Conservation (phyloP, 208 protist genomes). For the Crithidia brevicula region DNA sequence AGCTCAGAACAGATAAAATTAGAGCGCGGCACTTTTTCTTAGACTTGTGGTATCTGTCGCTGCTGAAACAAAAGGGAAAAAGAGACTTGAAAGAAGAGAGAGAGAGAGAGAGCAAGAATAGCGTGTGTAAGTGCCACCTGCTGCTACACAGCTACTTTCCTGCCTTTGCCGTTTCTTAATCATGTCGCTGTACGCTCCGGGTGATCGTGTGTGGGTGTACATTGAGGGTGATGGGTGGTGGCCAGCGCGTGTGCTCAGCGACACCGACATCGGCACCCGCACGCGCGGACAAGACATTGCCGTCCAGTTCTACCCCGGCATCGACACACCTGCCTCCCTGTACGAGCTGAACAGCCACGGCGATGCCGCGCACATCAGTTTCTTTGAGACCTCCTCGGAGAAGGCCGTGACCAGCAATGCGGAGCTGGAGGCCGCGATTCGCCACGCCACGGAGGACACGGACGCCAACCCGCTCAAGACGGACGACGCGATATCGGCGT, state of each 20-base stretch:
- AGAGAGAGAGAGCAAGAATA: conserved; percentile 18
- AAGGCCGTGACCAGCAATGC: conserved; percentile 80
- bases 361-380: conserved; percentile 57
- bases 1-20: not conserved
- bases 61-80: conserved; percentile 3
- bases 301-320: conserved; percentile 74
- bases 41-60: too few relatives aligned
- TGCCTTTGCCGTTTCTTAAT: not conserved
- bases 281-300: conserved; percentile 49
- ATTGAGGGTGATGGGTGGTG: conserved; percentile 84
- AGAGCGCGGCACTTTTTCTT: not conserved
- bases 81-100: too few relatives aligned
- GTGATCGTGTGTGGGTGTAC: conserved; percentile 87
- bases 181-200: conserved; percentile 48
- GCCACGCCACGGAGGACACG: conserved; percentile 46
- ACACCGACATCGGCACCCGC: conserved; percentile 41
- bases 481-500: conserved; percentile 3
- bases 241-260: conserved; percentile 74
- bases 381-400: conserved; percentile 84
- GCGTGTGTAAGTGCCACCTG: too few relatives aligned
- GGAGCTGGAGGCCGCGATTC: conserved; percentile 69
- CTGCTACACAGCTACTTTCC: not conserved
- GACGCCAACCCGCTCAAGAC: conserved; percentile 77
- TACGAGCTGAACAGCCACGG: conserved; percentile 52
- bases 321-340: conserved; percentile 45